phyloP scores from a whole-genome alignment of 805 yeast genomes.

The Nematodospora valgi region DNA sequence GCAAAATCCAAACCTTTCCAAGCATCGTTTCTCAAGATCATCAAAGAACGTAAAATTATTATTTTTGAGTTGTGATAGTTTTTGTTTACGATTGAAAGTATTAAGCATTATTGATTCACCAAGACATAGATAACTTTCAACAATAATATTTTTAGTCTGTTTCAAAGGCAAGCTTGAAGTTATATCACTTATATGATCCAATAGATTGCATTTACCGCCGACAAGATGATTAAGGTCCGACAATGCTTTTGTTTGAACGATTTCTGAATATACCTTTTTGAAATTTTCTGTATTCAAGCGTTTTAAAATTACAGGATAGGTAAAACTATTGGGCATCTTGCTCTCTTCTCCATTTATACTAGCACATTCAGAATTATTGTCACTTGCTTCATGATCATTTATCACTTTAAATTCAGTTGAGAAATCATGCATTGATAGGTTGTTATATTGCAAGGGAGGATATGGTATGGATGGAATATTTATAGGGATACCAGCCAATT shows the following conservation, averaged over 20 bases:
- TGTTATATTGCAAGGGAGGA: constrained; percentile 20
- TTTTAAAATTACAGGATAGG: neutral
- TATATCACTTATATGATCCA: constrained; percentile 10
- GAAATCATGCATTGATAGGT: constrained; percentile 17
- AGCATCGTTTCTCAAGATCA: constrained; percentile 11
- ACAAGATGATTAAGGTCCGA: constrained; percentile 9
- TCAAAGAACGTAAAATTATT: constrained; percentile 4
- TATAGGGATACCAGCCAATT: constrained; percentile 18
- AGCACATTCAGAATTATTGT: neutral
- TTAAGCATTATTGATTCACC: constrained; percentile 15
- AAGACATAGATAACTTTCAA: constrained; percentile 12
- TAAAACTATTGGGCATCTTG: neutral
- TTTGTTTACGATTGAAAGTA: constrained; percentile 10
- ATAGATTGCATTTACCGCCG: constrained; percentile 8
- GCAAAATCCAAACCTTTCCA: constrained; percentile 13
- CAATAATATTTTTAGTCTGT: constrained; percentile 1
- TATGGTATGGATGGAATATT: constrained; percentile 18
- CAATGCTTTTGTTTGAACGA: neutral
- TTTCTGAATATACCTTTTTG: neutral
- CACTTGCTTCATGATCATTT: constrained; percentile 6
- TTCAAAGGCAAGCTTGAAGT: too few relatives aligned
- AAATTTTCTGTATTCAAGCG: neutral
- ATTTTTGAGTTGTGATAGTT: neutral
- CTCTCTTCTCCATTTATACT: neutral
- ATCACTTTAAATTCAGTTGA: constrained; percentile 15